Conservation (phyloP, 2,329 filamentous ascomycete species). For the Epichloe gansuensis region DNA sequence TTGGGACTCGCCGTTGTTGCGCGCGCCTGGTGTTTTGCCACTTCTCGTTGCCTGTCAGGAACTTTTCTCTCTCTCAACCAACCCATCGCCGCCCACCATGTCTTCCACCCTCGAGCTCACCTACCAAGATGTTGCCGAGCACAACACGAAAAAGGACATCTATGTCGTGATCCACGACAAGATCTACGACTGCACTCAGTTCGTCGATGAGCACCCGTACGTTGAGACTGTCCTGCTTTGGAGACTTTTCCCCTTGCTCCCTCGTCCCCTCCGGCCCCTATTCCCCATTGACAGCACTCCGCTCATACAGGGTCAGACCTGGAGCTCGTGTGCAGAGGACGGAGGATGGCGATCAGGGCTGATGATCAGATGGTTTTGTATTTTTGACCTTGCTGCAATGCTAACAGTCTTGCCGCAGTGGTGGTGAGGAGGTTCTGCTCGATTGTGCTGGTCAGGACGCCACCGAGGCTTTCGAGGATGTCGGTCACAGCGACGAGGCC, state of each 20-base stretch:
- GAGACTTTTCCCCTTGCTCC: not conserved
- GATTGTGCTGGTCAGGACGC: slow-evolving; percentile 93
- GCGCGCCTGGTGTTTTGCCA: too few relatives aligned
- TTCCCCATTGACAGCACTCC: not conserved
- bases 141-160: slow-evolving; percentile 89
- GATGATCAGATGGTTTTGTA: not conserved
- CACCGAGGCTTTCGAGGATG: slow-evolving; percentile 97
- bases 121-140: slow-evolving; percentile 67
- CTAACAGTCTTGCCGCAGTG: slow-evolving; percentile 38
- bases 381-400: not conserved
- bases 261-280: not conserved
- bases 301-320: not conserved
- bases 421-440: slow-evolving; percentile 95
- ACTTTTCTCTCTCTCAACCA: not conserved
- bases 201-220: slow-evolving; percentile 93
- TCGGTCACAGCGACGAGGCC: slow-evolving; percentile 97
- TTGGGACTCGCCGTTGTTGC: not conserved
- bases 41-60: too few relatives aligned
- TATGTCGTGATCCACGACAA: slow-evolving; percentile 91
- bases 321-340: not conserved
- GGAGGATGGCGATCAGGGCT: not conserved
- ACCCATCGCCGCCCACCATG: slow-evolving; percentile 11
- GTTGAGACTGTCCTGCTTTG: slow-evolving; percentile 18
- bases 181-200: slow-evolving; percentile 80
- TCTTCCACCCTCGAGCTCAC: slow-evolving; percentile 42